phyloP scores from a whole-genome alignment of 140 eudicot species.

The Ambrosia hybrid region DNA sequence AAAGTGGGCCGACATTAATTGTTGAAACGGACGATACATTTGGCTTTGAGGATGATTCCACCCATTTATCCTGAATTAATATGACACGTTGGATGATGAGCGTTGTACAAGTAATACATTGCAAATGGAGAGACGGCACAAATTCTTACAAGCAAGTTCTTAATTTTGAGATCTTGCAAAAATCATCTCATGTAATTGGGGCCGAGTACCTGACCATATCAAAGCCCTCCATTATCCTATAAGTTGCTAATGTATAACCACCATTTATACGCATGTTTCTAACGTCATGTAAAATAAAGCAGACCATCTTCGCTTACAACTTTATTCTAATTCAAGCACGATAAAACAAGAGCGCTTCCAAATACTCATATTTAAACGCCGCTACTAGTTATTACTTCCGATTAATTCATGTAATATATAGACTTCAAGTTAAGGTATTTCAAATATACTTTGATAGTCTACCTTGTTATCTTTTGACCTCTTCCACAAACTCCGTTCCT shows the following conservation, averaged over 20 bases:
- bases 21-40: slow-evolving; percentile 35
- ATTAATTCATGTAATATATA: slow-evolving; percentile 5
- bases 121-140: slow-evolving; percentile 10
- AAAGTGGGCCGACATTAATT: slow-evolving; percentile 41
- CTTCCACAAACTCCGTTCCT: too few relatives aligned
- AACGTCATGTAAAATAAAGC: too few relatives aligned
- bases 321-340: slow-evolving; percentile 24
- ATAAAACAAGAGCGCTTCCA: slow-evolving; percentile 10
- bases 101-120: slow-evolving; percentile 13
- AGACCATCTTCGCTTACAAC: not conserved
- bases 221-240: slow-evolving; percentile 47
- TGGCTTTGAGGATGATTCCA: slow-evolving; percentile 48
- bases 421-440: not conserved
- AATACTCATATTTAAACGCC: slow-evolving; percentile 2
- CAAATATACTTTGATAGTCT: slow-evolving; percentile 10
- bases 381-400: slow-evolving; percentile 3
- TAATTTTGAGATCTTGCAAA: slow-evolving; percentile 41
- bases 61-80: slow-evolving; percentile 47
- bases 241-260: slow-evolving; percentile 30
- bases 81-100: slow-evolving; percentile 21
- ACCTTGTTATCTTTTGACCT: slow-evolving; percentile 60
- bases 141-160: slow-evolving; percentile 45
- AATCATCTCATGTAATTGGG: slow-evolving; percentile 45
- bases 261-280: not conserved
- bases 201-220: slow-evolving; percentile 45